phyloP scores from a whole-genome alignment of 2,329 filamentous ascomycete genomes.

The Saccharata proteae region DNA sequence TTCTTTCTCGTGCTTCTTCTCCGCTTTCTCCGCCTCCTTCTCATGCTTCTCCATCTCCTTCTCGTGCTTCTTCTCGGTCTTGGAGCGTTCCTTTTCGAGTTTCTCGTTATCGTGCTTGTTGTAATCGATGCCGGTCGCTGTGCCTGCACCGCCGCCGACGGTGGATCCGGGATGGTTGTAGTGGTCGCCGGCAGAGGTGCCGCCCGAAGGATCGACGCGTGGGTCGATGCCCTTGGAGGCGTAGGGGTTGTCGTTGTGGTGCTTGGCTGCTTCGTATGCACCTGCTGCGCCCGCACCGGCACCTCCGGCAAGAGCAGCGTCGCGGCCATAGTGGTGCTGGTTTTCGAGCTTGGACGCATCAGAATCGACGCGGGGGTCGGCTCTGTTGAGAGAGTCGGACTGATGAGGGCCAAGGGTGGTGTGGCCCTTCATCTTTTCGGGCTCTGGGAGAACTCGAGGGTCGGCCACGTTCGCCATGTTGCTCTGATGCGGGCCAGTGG shows the following conservation, averaged over 20 bases:
- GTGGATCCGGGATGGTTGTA: constrained; percentile 4
- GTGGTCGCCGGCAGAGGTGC: not conserved
- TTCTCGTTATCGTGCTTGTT: constrained; percentile 4
- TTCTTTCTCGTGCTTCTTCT: constrained; percentile 6
- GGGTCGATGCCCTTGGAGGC: not conserved
- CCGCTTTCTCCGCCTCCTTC: constrained; percentile 11
- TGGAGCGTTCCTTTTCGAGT: constrained; percentile 5
- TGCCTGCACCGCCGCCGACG: constrained; percentile 18
- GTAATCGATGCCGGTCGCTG: constrained; percentile 11
- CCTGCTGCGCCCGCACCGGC: constrained; percentile 9
- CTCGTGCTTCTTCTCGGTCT: constrained; percentile 11
- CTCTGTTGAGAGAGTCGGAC: constrained; percentile 14
- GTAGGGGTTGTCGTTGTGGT: not conserved
- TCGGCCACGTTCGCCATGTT: constrained; percentile 15
- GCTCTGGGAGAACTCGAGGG: constrained; percentile 15
- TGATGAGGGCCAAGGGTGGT: constrained; percentile 13
- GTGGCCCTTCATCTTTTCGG: constrained; percentile 17
- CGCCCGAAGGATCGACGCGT: not conserved
- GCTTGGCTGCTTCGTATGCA: constrained; percentile 1
- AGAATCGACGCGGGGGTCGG: constrained; percentile 18
- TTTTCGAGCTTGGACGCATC: constrained; percentile 9
- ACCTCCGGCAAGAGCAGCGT: constrained; percentile 15
- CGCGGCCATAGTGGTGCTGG: constrained; percentile 15
- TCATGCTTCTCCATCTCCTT: constrained; percentile 14
- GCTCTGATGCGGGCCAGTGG: constrained; percentile 16